phyloP scores from a whole-genome alignment of 1,284 basidiomycete species.

The Bothia castanella region DNA sequence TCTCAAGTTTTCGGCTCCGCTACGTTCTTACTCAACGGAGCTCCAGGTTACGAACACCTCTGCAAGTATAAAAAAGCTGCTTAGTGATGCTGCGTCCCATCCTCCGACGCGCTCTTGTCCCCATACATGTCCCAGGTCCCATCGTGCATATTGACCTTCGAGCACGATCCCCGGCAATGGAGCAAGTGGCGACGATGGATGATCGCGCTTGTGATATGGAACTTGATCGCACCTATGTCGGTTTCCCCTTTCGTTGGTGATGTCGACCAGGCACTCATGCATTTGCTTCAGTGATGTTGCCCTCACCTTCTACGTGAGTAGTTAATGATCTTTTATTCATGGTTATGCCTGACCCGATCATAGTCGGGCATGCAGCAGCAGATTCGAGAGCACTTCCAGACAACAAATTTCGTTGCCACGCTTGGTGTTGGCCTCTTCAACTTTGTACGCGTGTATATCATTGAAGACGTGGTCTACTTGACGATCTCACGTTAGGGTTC shows the following conservation, averaged over 20 bases:
- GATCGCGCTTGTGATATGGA: conserved; percentile 26
- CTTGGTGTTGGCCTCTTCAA: conserved; percentile 28
- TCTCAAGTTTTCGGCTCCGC: neutral
- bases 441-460: conserved; percentile 17
- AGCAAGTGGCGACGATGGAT: conserved; percentile 25
- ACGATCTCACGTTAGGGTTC: conserved; percentile 15
- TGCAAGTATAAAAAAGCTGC: conserved; percentile 8
- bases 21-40: neutral
- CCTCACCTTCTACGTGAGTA: conserved; percentile 26
- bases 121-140: conserved; percentile 20
- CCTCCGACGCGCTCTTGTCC: conserved; percentile 7
- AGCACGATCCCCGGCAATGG: conserved; percentile 27
- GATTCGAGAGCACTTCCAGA: conserved; percentile 24
- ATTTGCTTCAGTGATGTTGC: conserved; percentile 20
- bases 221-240: conserved; percentile 27
- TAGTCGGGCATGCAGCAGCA: conserved; percentile 29
- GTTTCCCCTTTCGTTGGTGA: conserved; percentile 5
- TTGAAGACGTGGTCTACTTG: neutral
- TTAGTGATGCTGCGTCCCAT: neutral
- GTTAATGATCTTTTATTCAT: neutral
- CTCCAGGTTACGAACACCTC: conserved; percentile 1
- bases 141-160: conserved; percentile 16
- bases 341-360: neutral
- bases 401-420: conserved; percentile 18
- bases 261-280: conserved; percentile 8